Evolutionary conservation across 208 protist genomes (phyloP).

Genomic region (Trichomonas tenax): DNA sequence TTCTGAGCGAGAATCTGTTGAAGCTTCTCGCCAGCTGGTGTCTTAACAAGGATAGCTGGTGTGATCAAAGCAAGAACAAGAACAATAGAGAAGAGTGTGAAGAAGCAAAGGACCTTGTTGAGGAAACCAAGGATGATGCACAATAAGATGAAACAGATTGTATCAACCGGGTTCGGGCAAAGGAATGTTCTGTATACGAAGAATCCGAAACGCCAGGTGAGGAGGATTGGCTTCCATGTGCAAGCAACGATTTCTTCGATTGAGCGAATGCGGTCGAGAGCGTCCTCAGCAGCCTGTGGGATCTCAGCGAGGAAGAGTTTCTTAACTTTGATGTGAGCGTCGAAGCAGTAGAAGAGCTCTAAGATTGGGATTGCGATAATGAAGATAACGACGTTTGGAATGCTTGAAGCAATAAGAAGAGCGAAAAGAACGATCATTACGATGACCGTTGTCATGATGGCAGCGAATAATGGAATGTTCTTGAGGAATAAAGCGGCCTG

Average conservation of each 20-base stretch:
- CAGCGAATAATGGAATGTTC: not conserved
- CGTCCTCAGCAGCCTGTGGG: not conserved
- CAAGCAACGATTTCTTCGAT: not conserved
- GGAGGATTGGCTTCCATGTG: not conserved
- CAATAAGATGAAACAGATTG: not conserved
- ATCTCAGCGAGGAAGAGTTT: not conserved
- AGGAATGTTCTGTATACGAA: not conserved
- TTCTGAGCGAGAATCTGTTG: not conserved
- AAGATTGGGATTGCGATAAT: not conserved
- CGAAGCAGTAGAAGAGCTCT: slow-evolving; percentile 14
- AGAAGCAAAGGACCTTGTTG: not conserved
- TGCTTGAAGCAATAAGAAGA: not conserved
- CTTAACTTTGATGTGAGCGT: not conserved
- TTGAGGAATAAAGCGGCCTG: not conserved
- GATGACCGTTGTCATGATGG: not conserved
- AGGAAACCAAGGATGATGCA: not conserved
- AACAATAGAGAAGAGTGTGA: not conserved
- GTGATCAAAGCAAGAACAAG: not conserved
- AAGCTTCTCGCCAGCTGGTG: not conserved
- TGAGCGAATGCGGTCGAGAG: not conserved
- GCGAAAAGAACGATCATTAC: not conserved
- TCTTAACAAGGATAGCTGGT: not conserved
- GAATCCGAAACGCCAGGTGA: not conserved
- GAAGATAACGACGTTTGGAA: not conserved
- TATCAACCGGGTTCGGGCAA: not conserved